These are phyloP conservation scores for Aspergillus thermomutatus DNA, from an alignment of 2,329 filamentous ascomycete genomes.

Conservation along the genomic window DNA sequence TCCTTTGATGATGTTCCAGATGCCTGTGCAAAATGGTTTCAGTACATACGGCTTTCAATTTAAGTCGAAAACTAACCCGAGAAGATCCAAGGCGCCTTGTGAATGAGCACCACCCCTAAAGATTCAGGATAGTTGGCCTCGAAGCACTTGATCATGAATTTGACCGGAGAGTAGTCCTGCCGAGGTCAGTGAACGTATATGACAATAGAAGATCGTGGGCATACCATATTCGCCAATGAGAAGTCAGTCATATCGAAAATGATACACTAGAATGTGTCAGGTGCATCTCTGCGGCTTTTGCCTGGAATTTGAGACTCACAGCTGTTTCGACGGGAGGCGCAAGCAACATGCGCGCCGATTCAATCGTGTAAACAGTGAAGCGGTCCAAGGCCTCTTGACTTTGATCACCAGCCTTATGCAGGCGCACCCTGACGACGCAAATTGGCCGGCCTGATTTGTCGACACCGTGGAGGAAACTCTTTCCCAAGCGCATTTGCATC, in stretches of 20 bases:
- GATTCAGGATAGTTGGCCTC: conserved; percentile 98
- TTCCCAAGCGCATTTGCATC: conserved; percentile 79
- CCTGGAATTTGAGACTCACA: conserved; percentile 52
- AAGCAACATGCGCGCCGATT: conserved; percentile 84
- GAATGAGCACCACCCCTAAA: conserved; percentile 82
- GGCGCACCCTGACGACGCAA: conserved; percentile 75
- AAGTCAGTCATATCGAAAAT: conserved; percentile 97
- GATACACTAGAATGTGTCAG: conserved; percentile 62
- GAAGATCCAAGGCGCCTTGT: conserved; percentile 97
- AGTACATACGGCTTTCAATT: neutral
- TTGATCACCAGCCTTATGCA: conserved; percentile 82
- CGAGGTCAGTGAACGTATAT: conserved; percentile 1
- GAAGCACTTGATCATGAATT: conserved; percentile 99
- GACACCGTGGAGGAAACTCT: conserved; percentile 84
- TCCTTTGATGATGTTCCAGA: conserved; percentile 91
- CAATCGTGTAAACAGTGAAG: conserved; percentile 91
- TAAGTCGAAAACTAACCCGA: conserved; percentile 58
- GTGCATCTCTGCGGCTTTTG: conserved; percentile 9
- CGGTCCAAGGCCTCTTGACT: conserved; percentile 76
- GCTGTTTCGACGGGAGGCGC: conserved; percentile 82
- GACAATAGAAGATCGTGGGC: conserved; percentile 13
- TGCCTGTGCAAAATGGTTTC: conserved; percentile 51
- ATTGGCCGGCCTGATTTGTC: conserved; percentile 84
- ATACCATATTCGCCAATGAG: conserved; percentile 87
- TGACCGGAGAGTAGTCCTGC: conserved; percentile 88